Base-by-base conservation (phyloP, 768 basidiomycete genomes). In the Cystobasidium onofrii region DNA sequence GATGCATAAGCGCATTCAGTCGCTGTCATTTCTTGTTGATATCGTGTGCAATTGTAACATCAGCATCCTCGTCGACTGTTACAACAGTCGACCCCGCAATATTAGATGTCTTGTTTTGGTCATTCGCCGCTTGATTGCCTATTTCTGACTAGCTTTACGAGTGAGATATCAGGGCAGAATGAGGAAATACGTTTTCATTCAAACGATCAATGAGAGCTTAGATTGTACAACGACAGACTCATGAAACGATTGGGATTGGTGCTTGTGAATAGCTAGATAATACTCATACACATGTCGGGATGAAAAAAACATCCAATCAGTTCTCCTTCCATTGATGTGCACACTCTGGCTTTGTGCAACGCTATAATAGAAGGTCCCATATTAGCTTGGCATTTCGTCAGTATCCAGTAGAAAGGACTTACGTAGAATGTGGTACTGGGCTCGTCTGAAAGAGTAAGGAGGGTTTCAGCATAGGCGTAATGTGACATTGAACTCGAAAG, bases 391-490 rank as follows among this genome's bases (percentile, higher is more conserved):
- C 39, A 13, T 29, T 27, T 67, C 13, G 2, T 44, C 34, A 73
- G 25, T 9, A 43, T 41, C 25, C n/a, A 18, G 60, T 0, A 34
- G 3, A 44, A 34, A 23, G 10, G n/a, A 25, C 43, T 77, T 78
- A 76, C 74, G 74, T 78, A 80, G 74, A 80, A 80, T 6, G 78
- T 80, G 36, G 79, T 80, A 33, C 64, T 74, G n/a, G 79, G 78
- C 67, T 79, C 78, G 63, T 79, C 78, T 60, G 52, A 10, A 36
- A 20, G 29, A 3, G 17, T 0, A 17, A 36, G 33, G 72, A n/a
- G 74, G 63, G 18, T 65, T 64, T 82, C 77, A 78, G 84, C 83
- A 83, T 25, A 90, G 90, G 9, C 12, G 10, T 13, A n/a, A 41
- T 4, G 13, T 12, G 36, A 36, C 27, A 7, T 1, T 20, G 27